Evolutionary conservation across 2,329 filamentous ascomycete genomes (phyloP).

Genomic region (Didymella glomerata): DNA sequence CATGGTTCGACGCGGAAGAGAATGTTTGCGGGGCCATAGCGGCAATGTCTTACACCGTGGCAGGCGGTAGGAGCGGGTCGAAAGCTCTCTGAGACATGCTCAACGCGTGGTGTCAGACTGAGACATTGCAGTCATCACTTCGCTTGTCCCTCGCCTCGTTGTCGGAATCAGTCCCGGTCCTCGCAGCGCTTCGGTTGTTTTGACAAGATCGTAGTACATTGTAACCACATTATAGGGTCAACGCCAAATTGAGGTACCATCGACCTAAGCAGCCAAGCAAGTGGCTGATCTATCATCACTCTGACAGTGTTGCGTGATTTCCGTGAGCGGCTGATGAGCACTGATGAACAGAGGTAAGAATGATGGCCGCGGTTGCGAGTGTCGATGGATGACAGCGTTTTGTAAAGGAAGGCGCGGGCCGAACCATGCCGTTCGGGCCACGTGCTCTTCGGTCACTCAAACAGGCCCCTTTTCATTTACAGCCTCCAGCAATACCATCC

Average conservation of each 20-base stretch:
- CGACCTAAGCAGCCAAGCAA: background rate
- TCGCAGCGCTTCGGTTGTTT: constrained; percentile 7
- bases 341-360: background rate
- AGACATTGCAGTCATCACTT: constrained; percentile 10
- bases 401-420: background rate
- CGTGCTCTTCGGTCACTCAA: background rate
- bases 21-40: constrained; percentile 9
- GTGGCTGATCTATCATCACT: background rate
- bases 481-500: background rate
- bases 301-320: background rate
- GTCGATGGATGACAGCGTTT: background rate
- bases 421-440: background rate
- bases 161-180: background rate
- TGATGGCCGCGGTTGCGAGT: background rate
- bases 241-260: background rate
- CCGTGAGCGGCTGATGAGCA: background rate
- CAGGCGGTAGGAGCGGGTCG: background rate
- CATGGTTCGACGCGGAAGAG: background rate
- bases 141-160: constrained; percentile 2
- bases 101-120: constrained; percentile 10
- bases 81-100: constrained; percentile 8
- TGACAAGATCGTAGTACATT: constrained; percentile 9
- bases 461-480: background rate
- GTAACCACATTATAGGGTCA: constrained; percentile 1
- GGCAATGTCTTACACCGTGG: constrained; percentile 22